Base-by-base conservation (phyloP, 768 basidiomycete species). In the Mycena galericulata region DNA sequence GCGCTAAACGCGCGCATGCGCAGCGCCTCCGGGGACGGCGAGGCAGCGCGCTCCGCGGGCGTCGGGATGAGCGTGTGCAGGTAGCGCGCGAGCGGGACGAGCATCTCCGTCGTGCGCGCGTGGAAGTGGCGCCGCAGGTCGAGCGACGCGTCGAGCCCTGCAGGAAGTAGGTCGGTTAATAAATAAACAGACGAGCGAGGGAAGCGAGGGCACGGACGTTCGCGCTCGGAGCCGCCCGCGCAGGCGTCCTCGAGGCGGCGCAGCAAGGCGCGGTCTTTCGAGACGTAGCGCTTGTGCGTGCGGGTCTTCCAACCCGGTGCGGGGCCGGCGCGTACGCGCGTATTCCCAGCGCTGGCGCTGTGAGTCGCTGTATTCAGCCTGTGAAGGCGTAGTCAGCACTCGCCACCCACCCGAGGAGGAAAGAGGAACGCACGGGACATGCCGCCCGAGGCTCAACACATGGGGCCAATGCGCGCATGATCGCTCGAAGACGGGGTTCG, bases 41-140 rank as follows among this genome's bases (percentile, higher is more conserved):
- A 77, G 34, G 75, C 71, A 8, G 79, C 76, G 46, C 86, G 80
- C 72, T 90, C 89, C 10, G 83, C 79, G 8, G 89, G 91, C 22
- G 89, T 86, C 65, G 94, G 94, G 77, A 96, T 94, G 53, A 97
- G 86, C 1, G 92, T 91, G 67, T 93, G 92, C 45, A 98, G 89
- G 82, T 98, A 98, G 71, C 97, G 89, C 72, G 97, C 91, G 6
- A 99, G 86, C 0, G 97, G 97, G 3, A 94, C 91, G 24, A 98
- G 87, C 68, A 99, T 85, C 60, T 91, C 91, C 22, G 92, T 93
- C 1, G 97, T 95, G 49, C 97, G 87, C 43, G 92, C 88, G 59
- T 89, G 89, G 77, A 99, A 95, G 75, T 98, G 95, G 50, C 89
- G 84, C 26, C 94, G 89, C 15, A 97, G 83, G 60, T 81, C 85